Evolutionary conservation across 148 eudicot species (phyloP).

Genomic region (Camellia japonica): DNA sequence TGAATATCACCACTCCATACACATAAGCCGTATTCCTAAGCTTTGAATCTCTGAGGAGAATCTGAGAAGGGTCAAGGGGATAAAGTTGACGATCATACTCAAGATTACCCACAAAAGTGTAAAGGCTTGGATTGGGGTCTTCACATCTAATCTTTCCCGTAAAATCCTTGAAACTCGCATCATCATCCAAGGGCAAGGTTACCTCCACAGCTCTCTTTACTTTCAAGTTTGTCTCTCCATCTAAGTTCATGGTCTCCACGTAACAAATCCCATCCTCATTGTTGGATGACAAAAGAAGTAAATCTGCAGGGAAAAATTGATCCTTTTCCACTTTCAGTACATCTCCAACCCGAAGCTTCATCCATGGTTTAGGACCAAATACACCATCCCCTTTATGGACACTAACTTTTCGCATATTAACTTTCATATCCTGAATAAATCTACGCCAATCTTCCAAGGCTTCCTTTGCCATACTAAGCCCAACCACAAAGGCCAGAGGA

Average conservation of each 20-base stretch:
- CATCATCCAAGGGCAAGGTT: slow-evolving; percentile 64
- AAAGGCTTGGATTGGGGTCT: slow-evolving; percentile 90
- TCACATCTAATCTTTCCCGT: slow-evolving; percentile 68
- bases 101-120: slow-evolving; percentile 88
- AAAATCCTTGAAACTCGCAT: slow-evolving; percentile 59
- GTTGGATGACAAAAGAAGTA: slow-evolving; percentile 84
- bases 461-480: slow-evolving; percentile 94
- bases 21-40: slow-evolving; percentile 61
- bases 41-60: slow-evolving; percentile 68
- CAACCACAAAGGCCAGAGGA: slow-evolving; percentile 83
- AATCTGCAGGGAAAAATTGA: slow-evolving; percentile 89
- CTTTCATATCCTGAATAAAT: slow-evolving; percentile 87
- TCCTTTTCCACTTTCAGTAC: slow-evolving; percentile 85
- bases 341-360: slow-evolving; percentile 78
- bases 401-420: slow-evolving; percentile 63
- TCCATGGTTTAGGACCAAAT: slow-evolving; percentile 73
- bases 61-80: slow-evolving; percentile 65
- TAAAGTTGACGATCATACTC: slow-evolving; percentile 71
- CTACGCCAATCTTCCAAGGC: slow-evolving; percentile 95
- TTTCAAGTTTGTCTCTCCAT: slow-evolving; percentile 96
- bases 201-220: slow-evolving; percentile 81
- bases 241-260: slow-evolving; percentile 97
- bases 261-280: slow-evolving; percentile 95
- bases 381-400: slow-evolving; percentile 73
- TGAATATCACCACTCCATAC: slow-evolving; percentile 62